These are phyloP conservation scores for Monilinia vaccinii-corymbosi DNA, from an alignment of 2,329 filamentous ascomycete species.

Conservation along the genomic window DNA sequence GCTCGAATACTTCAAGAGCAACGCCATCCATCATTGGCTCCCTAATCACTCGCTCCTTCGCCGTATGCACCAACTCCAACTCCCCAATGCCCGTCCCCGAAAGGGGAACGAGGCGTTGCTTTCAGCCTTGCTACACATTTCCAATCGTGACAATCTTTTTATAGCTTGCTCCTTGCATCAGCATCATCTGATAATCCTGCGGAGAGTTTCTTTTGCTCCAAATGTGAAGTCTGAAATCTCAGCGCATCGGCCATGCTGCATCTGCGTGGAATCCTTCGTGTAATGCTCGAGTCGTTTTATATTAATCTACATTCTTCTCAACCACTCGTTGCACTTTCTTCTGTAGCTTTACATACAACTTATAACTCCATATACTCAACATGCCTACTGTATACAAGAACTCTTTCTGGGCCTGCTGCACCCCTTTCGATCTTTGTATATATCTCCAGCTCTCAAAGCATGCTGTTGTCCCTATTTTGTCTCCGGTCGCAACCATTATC, in stretches of 20 bases:
- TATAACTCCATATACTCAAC: not conserved
- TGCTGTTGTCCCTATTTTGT: slow-evolving; percentile 10
- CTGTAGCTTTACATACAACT: not conserved
- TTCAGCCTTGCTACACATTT: slow-evolving; percentile 4
- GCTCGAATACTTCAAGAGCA: not conserved
- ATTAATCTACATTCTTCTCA: not conserved
- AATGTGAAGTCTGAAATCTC: not conserved
- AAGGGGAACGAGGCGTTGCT: not conserved
- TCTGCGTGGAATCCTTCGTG: not conserved
- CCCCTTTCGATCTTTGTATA: slow-evolving; percentile 1
- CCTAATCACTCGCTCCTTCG: not conserved
- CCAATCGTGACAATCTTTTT: not conserved
- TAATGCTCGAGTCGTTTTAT: not conserved
- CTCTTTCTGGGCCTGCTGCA: slow-evolving; percentile 9
- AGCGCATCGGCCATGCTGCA: not conserved
- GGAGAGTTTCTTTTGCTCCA: not conserved
- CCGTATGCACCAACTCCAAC: not conserved
- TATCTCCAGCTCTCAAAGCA: not conserved
- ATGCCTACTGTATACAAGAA: not conserved
- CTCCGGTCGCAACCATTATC: slow-evolving; percentile 8
- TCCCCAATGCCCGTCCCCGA: not conserved
- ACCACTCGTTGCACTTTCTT: not conserved
- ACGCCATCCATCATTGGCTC: not conserved
- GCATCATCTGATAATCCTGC: not conserved
- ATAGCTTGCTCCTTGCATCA: not conserved